Conservation (phyloP, 140 eudicot genomes). For the Bidens hawaiensis region DNA sequence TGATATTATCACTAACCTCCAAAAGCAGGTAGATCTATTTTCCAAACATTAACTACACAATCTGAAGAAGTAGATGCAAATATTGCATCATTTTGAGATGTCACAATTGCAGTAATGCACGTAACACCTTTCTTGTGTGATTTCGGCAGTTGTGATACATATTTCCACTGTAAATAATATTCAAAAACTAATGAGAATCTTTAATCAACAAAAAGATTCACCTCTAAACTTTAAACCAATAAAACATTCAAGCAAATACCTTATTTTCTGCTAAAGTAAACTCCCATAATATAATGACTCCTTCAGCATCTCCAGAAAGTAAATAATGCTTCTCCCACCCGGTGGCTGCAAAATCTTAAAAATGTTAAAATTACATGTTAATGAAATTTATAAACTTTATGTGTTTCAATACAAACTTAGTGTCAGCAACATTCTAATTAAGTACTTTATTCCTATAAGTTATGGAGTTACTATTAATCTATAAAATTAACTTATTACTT, state of each 20-base stretch:
- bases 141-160: constrained; percentile 60
- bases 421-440: not conserved
- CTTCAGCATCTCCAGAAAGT: constrained; percentile 88
- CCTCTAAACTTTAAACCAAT: not conserved
- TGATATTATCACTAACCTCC: constrained; percentile 49
- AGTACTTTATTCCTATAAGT: not conserved
- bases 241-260: constrained; percentile 38
- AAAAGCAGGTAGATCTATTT: constrained; percentile 44
- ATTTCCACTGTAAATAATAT: constrained; percentile 65
- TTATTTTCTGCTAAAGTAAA: constrained; percentile 50
- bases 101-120: constrained; percentile 62
- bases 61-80: constrained; percentile 88
- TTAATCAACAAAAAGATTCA: not conserved
- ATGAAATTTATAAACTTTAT: not conserved
- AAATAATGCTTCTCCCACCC: constrained; percentile 53
- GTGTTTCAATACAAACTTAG: not conserved
- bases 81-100: constrained; percentile 53
- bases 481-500: no score
- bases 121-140: constrained; percentile 88
- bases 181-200: constrained; percentile 3
- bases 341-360: constrained; percentile 36
- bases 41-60: constrained; percentile 70
- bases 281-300: constrained; percentile 80
- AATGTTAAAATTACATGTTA: not conserved
- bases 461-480: not conserved